These are phyloP conservation scores for Erodium texanum DNA, from an alignment of 441 rosid genomes.

Conservation along the genomic window DNA sequence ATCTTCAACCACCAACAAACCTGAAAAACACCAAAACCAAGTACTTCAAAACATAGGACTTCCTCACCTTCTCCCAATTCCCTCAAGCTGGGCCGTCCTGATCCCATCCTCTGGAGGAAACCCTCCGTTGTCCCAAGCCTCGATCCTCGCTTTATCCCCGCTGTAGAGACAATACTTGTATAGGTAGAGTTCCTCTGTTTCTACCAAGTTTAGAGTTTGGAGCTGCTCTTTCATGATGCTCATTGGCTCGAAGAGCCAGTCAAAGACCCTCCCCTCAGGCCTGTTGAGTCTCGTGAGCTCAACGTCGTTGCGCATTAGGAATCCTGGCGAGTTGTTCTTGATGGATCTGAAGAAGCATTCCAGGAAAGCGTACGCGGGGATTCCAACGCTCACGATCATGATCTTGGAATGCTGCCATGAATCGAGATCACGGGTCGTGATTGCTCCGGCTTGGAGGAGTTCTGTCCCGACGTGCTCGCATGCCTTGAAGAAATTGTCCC, in stretches of 20 bases:
- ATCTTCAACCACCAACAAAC: no score
- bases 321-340: background rate
- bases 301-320: constrained; percentile 12
- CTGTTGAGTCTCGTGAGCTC: constrained; percentile 20
- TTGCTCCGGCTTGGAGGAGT: background rate
- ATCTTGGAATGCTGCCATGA: background rate
- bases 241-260: constrained; percentile 26
- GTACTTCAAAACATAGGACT: no score
- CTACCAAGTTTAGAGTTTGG: constrained; percentile 15
- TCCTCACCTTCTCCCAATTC: constrained; percentile 22
- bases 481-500: background rate
- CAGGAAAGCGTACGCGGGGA: constrained; percentile 15
- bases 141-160: constrained; percentile 16
- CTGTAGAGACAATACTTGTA: constrained; percentile 12
- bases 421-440: background rate
- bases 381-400: constrained; percentile 11
- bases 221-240: constrained; percentile 28
- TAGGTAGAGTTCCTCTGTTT: constrained; percentile 22
- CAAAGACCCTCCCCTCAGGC: constrained; percentile 24
- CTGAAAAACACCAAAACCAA: no score
- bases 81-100: constrained; percentile 25
- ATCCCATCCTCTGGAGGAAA: constrained; percentile 15
- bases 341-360: background rate
- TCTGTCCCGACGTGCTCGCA: background rate
- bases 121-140: constrained; percentile 16